Percentiles rank a stretch among this genome's conserved stretches.
Evolutionary conservation across 2,329 filamentous ascomycete species (phyloP).

Genomic region (Fusarium redolens): DNA sequence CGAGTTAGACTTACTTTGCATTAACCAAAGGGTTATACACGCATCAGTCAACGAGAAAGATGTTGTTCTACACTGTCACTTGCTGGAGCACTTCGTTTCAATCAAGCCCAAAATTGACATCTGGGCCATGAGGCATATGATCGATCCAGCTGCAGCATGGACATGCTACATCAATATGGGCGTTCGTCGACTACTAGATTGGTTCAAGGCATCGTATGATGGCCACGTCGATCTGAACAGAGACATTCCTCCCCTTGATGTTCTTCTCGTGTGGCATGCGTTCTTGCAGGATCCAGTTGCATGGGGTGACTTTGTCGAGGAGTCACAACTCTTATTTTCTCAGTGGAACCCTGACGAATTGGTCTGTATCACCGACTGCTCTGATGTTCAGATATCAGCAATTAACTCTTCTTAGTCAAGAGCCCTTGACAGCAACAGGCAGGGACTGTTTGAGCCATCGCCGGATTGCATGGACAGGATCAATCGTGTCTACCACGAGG

Average conservation of each 20-base stretch:
- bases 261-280: constrained; percentile 29
- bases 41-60: constrained; percentile 4
- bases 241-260: constrained; percentile 22
- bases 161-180: constrained; percentile 35
- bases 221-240: neutral
- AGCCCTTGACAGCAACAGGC: neutral
- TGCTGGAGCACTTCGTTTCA: constrained; percentile 26
- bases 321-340: neutral
- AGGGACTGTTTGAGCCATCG: constrained; percentile 8
- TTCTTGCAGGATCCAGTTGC: constrained; percentile 13
- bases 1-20: neutral
- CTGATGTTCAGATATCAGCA: neutral
- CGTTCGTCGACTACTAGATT: constrained; percentile 13
- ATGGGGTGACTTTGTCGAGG: neutral
- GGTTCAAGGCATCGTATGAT: constrained; percentile 12
- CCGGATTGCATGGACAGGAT: neutral
- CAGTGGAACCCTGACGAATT: constrained; percentile 20
- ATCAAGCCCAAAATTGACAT: constrained; percentile 6
- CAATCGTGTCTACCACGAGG: neutral
- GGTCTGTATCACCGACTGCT: neutral
- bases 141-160: constrained; percentile 19
- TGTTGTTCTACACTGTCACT: constrained; percentile 13
- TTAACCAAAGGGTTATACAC: neutral
- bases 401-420: constrained; percentile 16
- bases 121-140: constrained; percentile 11